Conservation (phyloP, 306 rosid genomes). For the Cucurbita moschata region DNA sequence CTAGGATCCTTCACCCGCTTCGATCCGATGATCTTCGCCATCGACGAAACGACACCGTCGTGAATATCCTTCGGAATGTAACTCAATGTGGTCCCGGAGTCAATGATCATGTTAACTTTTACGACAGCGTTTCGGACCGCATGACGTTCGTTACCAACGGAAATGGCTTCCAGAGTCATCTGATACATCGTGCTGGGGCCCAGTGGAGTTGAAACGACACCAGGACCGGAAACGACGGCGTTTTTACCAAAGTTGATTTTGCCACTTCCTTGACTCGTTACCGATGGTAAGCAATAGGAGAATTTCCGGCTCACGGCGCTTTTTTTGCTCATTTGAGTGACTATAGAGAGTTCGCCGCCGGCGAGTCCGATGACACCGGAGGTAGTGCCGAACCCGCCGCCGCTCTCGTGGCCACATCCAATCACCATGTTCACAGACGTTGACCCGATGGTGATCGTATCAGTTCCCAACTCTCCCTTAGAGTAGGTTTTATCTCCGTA, state of each 20-base stretch:
- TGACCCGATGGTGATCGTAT: neutral
- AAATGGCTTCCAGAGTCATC: constrained; percentile 30
- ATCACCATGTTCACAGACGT: constrained; percentile 10
- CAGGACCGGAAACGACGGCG: neutral
- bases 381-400: constrained; percentile 23
- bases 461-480: too few relatives aligned
- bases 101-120: constrained; percentile 33
- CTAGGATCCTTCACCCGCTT: constrained; percentile 22
- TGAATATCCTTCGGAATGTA: constrained; percentile 14
- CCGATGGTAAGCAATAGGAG: constrained; percentile 33
- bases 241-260: constrained; percentile 34
- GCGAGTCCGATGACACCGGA: constrained; percentile 49
- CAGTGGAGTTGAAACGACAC: constrained; percentile 20
- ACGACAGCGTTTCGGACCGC: neutral
- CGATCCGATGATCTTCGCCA: constrained; percentile 12
- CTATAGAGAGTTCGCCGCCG: constrained; percentile 29
- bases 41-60: constrained; percentile 10
- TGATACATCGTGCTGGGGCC: constrained; percentile 14
- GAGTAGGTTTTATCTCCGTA: too few relatives aligned
- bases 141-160: constrained; percentile 27
- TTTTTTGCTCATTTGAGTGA: constrained; percentile 28
- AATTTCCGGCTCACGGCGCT: constrained; percentile 13
- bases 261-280: neutral
- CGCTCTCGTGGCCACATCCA: constrained; percentile 34
- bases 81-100: constrained; percentile 34